Base-by-base conservation (phyloP, 1,284 basidiomycete genomes). In the Moesziomyces sp. region DNA sequence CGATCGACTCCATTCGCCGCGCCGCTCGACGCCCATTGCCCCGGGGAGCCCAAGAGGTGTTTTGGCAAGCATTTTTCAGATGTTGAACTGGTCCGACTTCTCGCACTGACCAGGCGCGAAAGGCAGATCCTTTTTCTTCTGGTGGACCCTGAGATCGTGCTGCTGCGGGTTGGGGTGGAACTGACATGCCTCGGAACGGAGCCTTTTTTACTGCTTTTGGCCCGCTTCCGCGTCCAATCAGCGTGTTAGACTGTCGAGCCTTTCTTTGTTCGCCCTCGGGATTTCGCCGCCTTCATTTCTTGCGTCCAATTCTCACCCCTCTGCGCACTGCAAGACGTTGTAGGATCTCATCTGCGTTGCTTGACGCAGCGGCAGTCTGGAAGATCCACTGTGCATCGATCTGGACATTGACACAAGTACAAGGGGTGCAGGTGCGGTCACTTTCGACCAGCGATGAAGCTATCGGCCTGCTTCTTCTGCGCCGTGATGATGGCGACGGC, bases 401-500 rank as follows among this genome's bases (percentile, higher is more conserved):
- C 10, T 16, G 16, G 14, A 7, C 16, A 40, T 40, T 40, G 30
- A 34, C 30, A 11, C 16, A 6, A 18, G 38, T 8, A 40, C 38
- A 8, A 18, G 16, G 16, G 2, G 16, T 18, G 38, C 38, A 40
- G 18, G 5, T 18, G 38, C 38, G 38, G 6, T 18, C 18, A 40
- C 38, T 40, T 40, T 11, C 45, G 11, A 18, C 46, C n/a, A 19
- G 38, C 40, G 46, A 54, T 50, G 21, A 62, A 64, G 6, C 21
- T 58, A 19, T 54, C 57, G 14, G 58, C 46, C 16, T 38, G 18
- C 26, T 46, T 47, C 38, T 58, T 53, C 53, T 76, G 74, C 35
- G 46, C 13, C 34, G 21, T 40, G 28, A 75, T 45, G 19, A 75
- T 70, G 46, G 62, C 42, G 28, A 75, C 19, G 11, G 72, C 59